Base-by-base conservation (phyloP, 2,329 filamentous ascomycete species). In the Ascochyta koolunga region DNA sequence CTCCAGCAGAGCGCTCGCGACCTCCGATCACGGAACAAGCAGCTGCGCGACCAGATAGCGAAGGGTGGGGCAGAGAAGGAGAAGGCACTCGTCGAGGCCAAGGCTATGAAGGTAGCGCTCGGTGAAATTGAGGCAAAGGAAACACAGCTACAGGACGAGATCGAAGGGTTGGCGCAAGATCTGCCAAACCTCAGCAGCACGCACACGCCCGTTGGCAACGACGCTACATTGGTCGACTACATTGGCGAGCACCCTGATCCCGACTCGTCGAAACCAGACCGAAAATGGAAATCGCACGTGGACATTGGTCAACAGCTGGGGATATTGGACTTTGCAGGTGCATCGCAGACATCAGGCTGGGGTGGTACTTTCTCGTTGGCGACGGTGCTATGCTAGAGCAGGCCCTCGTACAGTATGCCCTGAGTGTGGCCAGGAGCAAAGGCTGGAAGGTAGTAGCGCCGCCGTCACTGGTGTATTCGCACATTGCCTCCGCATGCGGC, bases 281-380 rank as follows among this genome's bases (percentile, higher is more conserved):
- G 78, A 51, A 77, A 83, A 6, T 87, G 83, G 83, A 82, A 86
- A 36, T 93, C 90, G 0, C 93, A 97, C 73, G 89, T 95, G 7
- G 84, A 93, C 62, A 93, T 99, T 64, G 95, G 95, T 27, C 82
- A 86, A 4, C 86, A 92, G 68, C 84, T 99, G n/a, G 87, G 88
- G 29, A 82, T 99, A n/a, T 81, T 99, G 45, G 93, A 99, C 77
- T 97, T 99, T 69, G 81, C 89, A 5, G 87, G 84, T 54, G 91
- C 92, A 5, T 88, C 88, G 2, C 86, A 84, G n/a, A 88, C 91
- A 1, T 90, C 89, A 3, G 95, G 95, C 32, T 99, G 93, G 93
- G 95, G 1, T 99, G 92, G 91, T 99, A 99, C 78, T 98, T 92
- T 76, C 85, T 99, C 10, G 81, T 91, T n/a, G 91, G 93, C 70